Percentiles rank a stretch among this genome's conserved stretches.
phyloP scores from a whole-genome alignment of 2,329 filamentous ascomycete genomes.

The Aplosporella prunicola region DNA sequence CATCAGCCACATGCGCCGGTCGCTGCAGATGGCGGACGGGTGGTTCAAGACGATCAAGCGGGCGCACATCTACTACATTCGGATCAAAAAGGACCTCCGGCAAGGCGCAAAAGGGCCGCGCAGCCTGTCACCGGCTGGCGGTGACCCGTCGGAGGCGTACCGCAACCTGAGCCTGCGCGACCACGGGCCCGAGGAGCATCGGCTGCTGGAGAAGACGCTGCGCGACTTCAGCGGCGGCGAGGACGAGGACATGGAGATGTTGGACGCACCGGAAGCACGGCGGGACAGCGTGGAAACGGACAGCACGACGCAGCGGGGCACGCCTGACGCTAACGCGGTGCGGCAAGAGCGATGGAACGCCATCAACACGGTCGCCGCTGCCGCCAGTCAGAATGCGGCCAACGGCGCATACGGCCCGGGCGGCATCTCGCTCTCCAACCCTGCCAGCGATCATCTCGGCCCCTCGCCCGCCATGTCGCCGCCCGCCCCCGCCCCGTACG shows the following conservation, averaged over 20 bases:
- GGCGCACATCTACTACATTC: slow-evolving; percentile 45
- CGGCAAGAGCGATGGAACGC: slow-evolving; percentile 31
- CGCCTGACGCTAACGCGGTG: slow-evolving; percentile 11
- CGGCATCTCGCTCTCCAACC: slow-evolving; percentile 9
- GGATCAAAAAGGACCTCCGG: slow-evolving; percentile 42
- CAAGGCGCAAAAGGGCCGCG: slow-evolving; percentile 22
- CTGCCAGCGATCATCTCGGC: too few relatives aligned
- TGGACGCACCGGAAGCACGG: slow-evolving; percentile 16
- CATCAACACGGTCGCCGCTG: slow-evolving; percentile 26
- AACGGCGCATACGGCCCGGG: slow-evolving; percentile 9
- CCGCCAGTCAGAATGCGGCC: slow-evolving; percentile 12
- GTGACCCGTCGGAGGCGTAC: slow-evolving; percentile 17
- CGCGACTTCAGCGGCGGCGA: slow-evolving; percentile 24
- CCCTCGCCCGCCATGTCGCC: slow-evolving; percentile 8
- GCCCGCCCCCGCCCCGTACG: slow-evolving; percentile 6
- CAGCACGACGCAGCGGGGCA: slow-evolving; percentile 20
- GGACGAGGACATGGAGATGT: slow-evolving; percentile 29
- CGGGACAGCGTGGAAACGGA: slow-evolving; percentile 15
- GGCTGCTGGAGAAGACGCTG: slow-evolving; percentile 29
- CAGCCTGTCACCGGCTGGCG: slow-evolving; percentile 18
- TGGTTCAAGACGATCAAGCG: slow-evolving; percentile 46
- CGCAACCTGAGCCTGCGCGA: slow-evolving; percentile 33
- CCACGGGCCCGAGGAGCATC: slow-evolving; percentile 44
- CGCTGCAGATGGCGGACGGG: slow-evolving; percentile 48
- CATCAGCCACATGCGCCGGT: slow-evolving; percentile 42